Percentiles rank a stretch among this genome's conserved stretches.
Conservation (phyloP, 202 grass and related monocot species). For the Dendrocalamus latiflorus region DNA sequence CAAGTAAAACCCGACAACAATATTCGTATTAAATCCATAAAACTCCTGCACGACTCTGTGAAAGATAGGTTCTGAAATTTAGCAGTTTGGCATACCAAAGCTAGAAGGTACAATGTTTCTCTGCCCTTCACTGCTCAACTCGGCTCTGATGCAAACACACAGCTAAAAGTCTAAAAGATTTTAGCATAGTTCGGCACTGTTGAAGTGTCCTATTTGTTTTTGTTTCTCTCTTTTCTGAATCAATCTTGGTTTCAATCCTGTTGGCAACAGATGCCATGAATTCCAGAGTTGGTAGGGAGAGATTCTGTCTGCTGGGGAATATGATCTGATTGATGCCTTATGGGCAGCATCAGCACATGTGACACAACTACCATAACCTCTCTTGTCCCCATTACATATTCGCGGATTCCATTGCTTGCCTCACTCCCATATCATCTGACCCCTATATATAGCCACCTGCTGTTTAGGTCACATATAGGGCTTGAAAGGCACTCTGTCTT, state of each 20-base stretch:
- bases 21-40: background rate
- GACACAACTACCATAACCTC: background rate
- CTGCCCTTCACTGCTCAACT: background rate
- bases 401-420: background rate
- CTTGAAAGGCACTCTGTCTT: background rate
- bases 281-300: background rate
- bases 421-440: background rate
- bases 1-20: background rate
- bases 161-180: background rate
- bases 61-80: slow-evolving; percentile 1
- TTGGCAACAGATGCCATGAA: background rate
- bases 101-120: background rate
- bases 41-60: background rate
- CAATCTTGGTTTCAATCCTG: background rate
- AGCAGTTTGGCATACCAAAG: slow-evolving; percentile 5
- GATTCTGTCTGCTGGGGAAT: slow-evolving; percentile 9
- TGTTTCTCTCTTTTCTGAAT: background rate
- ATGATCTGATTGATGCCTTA: background rate
- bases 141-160: background rate
- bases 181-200: background rate
- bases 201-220: slow-evolving; percentile 10
- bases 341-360: background rate
- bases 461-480: background rate
- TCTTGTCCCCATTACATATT: background rate
- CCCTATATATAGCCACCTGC: background rate